These are phyloP conservation scores for Alternaria alternata DNA, from an alignment of 2,329 filamentous ascomycete species.

Conservation along the genomic window DNA sequence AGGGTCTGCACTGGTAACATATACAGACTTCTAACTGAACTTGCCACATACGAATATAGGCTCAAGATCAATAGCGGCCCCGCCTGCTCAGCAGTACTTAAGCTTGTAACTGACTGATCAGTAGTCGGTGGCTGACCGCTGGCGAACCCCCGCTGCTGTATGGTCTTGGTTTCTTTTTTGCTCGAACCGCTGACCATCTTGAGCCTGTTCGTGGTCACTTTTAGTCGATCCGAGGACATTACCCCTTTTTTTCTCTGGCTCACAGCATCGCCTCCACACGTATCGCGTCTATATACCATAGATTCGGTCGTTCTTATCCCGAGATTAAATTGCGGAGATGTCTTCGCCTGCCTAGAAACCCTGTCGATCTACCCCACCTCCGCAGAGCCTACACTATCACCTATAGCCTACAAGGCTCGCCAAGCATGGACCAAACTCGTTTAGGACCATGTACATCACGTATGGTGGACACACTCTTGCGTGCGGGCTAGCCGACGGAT, in stretches of 20 bases:
- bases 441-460: constrained; percentile 8
- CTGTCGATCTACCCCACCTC: background rate
- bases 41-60: background rate
- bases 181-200: background rate
- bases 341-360: background rate
- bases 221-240: background rate
- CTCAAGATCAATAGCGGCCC: background rate
- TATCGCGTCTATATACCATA: background rate
- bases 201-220: background rate
- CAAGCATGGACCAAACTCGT: background rate
- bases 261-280: background rate
- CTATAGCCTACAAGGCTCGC: background rate
- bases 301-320: background rate
- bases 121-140: background rate
- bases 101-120: background rate
- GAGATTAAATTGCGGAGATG: background rate
- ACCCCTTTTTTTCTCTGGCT: background rate
- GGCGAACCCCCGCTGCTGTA: background rate
- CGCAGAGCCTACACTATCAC: background rate
- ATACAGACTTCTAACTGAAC: too few relatives aligned
- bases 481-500: constrained; percentile 19
- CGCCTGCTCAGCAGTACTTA: background rate
- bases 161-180: background rate
- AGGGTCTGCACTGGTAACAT: background rate
- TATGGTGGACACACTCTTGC: constrained; percentile 20